A percentile compares a stretch with the other conserved stretches of the same genome.
These are phyloP conservation scores for Gracilariopsis chorda DNA, from an alignment of 23 red algal species.

Conservation along the genomic window DNA sequence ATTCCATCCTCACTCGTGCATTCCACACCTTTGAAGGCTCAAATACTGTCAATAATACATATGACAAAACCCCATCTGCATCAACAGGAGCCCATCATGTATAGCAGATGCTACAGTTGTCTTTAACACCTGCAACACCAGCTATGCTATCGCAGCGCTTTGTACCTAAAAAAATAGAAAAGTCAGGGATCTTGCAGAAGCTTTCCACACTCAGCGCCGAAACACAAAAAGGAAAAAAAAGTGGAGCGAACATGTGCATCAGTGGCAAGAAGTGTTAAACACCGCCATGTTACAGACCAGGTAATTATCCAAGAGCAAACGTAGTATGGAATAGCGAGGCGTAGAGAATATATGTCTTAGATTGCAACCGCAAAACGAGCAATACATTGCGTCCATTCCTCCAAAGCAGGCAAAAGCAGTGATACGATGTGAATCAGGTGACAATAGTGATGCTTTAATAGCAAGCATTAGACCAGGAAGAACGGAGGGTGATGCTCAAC, in stretches of 20 bases:
- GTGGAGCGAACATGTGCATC: slow-evolving; percentile 1
- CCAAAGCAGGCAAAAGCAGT: neutral
- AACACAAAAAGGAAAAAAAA: neutral
- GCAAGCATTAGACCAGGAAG: neutral
- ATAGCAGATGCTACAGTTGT: too few species aligned
- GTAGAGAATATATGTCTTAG: slow-evolving; percentile 2
- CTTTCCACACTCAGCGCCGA: neutral
- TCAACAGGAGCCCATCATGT: too few species aligned
- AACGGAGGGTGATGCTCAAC: slow-evolving; percentile 1
- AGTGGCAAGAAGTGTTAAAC: neutral
- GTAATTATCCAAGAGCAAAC: neutral
- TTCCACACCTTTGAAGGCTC: too few species aligned
- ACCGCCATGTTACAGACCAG: neutral
- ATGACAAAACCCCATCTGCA: too few species aligned
- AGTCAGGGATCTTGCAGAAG: neutral
- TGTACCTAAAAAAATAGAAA: slow-evolving; percentile 36
- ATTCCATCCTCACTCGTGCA: too few species aligned
- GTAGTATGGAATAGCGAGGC: neutral
- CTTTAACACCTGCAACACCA: too few species aligned
- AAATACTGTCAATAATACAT: too few species aligned
- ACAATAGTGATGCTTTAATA: neutral
- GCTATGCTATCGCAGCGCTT: too few species aligned
- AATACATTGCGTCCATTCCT: neutral
- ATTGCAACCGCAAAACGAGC: neutral
- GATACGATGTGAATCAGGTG: neutral